Evolutionary conservation across 2,329 filamentous ascomycete species (phyloP).

Genomic region (Phialocephala subalpina): DNA sequence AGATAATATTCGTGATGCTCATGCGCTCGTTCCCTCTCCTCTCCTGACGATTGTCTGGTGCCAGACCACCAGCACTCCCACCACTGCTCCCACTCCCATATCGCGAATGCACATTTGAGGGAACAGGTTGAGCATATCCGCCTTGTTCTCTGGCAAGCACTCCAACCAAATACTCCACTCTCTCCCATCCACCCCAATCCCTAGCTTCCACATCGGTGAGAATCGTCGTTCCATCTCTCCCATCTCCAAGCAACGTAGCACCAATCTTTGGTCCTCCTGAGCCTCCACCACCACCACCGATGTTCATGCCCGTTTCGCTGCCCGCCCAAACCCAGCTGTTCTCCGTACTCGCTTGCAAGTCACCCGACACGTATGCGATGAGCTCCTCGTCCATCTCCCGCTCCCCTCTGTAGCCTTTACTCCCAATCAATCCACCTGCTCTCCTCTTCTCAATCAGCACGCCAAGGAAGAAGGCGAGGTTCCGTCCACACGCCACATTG

Average conservation of each 20-base stretch:
- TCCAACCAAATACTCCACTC: slow-evolving; percentile 70
- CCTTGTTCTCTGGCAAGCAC: slow-evolving; percentile 52
- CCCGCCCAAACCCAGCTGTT: slow-evolving; percentile 85
- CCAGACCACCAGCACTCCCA: slow-evolving; percentile 19
- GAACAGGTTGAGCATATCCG: slow-evolving; percentile 27
- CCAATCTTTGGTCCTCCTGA: slow-evolving; percentile 26
- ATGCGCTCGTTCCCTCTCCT: slow-evolving; percentile 25
- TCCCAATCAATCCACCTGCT: slow-evolving; percentile 45
- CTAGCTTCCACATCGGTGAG: slow-evolving; percentile 64
- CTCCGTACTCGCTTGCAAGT: slow-evolving; percentile 82
- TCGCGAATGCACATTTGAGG: slow-evolving; percentile 23
- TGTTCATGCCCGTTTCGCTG: slow-evolving; percentile 56
- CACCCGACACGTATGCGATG: slow-evolving; percentile 83
- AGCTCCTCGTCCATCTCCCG: slow-evolving; percentile 78
- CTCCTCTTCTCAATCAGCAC: slow-evolving; percentile 65
- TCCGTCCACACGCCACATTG: slow-evolving; percentile 81
- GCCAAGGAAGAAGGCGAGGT: slow-evolving; percentile 82
- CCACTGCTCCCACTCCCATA: slow-evolving; percentile 18
- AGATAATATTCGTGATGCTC: slow-evolving; percentile 26
- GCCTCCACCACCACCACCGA: slow-evolving; percentile 26
- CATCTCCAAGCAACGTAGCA: slow-evolving; percentile 36
- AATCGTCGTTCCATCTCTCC: slow-evolving; percentile 49
- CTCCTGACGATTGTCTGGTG: slow-evolving; percentile 11
- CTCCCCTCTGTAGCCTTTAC: slow-evolving; percentile 27
- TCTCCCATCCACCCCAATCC: slow-evolving; percentile 85